Evolutionary conservation across 73 alveolate species (phyloP), one percentile per base, ranked within the genome.

Genomic region (Paramecium tetraurelia): DNA sequence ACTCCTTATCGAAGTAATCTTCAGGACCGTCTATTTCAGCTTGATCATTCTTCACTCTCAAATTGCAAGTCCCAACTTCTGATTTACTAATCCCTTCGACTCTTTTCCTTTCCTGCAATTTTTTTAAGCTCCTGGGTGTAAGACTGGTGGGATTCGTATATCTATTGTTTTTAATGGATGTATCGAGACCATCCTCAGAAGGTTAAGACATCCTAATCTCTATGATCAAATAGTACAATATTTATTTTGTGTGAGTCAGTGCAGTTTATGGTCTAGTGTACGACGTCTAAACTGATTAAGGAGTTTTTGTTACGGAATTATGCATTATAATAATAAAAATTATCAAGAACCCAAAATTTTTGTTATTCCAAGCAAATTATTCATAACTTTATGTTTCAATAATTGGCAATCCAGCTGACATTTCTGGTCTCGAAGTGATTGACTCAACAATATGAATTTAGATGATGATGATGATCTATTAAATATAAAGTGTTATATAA

Each of bases 11-110:
- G 27, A 80, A 80, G 22, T 80, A 80, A 48, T 80, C 57, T 24
- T 80, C 90, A 80, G 90, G 90, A 44, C 75, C 90, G 16, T 80
- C 90, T 24, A 80, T 80, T 35, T 80, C 90, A 18, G 90, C 90
- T 43, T 80, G 46, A 22, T 80, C 90, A 31, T 80, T 80, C 76
- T 33, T 80, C 12, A 80, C 76, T 80, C 90, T 80, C 33, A 80
- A 80, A 35, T 80, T 33, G 46, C 76, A 44, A 20, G 70, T 31
- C 33, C 48, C 76, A 18, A 14, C 90, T 46, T 80, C 90, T 24
- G 90, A 80, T 80, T 80, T 80, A 16, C 59, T 40, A 22, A 33
- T 63, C 8, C 86, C 86, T 46, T 44, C 90, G 21, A 44, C 29
- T 44, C 76, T 20, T 46, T 48, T 41, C 29, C 75, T 80, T 40